A percentile compares a stretch with the other conserved stretches of the same genome.
These are phyloP conservation scores for Cordyceps tenuipes DNA, from an alignment of 2,329 filamentous ascomycete genomes.

Conservation along the genomic window DNA sequence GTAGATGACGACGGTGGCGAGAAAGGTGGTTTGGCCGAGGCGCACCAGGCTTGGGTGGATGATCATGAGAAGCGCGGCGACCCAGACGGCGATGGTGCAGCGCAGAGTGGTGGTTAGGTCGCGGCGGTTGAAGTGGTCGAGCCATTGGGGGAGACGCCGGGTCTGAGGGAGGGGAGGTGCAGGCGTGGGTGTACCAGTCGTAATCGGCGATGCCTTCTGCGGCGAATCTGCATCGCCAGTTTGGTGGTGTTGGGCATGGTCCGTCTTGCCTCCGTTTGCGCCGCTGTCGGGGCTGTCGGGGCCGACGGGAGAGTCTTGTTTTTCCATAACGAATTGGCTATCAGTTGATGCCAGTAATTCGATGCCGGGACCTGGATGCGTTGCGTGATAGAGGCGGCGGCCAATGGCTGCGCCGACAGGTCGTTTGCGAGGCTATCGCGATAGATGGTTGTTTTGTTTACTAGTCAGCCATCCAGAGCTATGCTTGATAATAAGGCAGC, in stretches of 20 bases:
- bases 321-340: neutral
- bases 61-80: slow-evolving; percentile 36
- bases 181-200: neutral
- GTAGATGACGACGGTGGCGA: slow-evolving; percentile 32
- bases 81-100: slow-evolving; percentile 38
- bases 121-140: slow-evolving; percentile 37
- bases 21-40: slow-evolving; percentile 38
- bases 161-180: neutral
- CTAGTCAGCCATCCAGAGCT: no score
- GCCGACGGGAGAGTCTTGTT: neutral
- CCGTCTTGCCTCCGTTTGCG: neutral
- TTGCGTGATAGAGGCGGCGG: neutral
- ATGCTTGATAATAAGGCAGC: no score
- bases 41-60: slow-evolving; percentile 32
- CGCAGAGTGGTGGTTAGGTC: slow-evolving; percentile 39
- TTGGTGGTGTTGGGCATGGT: neutral
- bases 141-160: slow-evolving; percentile 21
- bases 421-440: neutral
- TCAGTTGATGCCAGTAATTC: no score
- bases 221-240: neutral
- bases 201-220: neutral
- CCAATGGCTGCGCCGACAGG: neutral
- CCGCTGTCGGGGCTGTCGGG: neutral
- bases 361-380: neutral
- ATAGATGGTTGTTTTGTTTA: no score